Base-by-base conservation (phyloP, 208 protist species). In the Leishmania amazonensis region DNA sequence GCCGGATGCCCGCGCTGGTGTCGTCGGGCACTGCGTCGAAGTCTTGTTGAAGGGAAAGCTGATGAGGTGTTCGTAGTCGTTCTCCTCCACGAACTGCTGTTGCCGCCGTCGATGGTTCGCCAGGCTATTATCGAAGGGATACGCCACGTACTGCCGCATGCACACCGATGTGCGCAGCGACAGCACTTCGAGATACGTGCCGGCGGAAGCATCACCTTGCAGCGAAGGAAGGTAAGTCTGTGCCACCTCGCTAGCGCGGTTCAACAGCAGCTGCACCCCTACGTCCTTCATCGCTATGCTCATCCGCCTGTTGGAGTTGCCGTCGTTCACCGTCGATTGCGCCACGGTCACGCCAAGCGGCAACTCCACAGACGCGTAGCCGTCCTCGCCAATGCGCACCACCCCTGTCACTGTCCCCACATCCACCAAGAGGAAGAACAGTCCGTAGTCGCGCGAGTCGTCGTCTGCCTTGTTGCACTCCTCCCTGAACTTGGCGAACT, bases 111-210 rank as follows among this genome's bases (percentile, higher is more conserved):
- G 76, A 84, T 98, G 95, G 21, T 78, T 77, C 45, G 86, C 88
- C 31, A 98, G 84, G 57, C 88, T 88, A 38, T 91, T 90, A 71
- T 98, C 92, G 58, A 96, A 96, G 0, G 93, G 93, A 82, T 94
- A 97, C 1, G 93, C 93, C 17, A 89, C 88, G 81, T 91, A 94
- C 62, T 95, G 88, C 7, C 90, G 88, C 85, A 94, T 38, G 42
- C 88, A 94, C 13, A 97, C 51, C 7, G 92, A 91, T 19, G 93
- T 94, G 78, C 89, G 89, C 38, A 96, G 19, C 60, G 89, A 88
- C 75, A 95, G 88, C 45, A 95, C 91, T 78, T 98, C 95, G 2
- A 94, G 57, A 76, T 88, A 91, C 49, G 86, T 78, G 35, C 80
- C 86, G 49, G 45, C 28, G 3, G 78, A 62, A 15, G 79, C 17